These are phyloP conservation scores for Tilletiaria anomala DNA, from an alignment of 1,284 basidiomycete species.

Conservation along the genomic window DNA sequence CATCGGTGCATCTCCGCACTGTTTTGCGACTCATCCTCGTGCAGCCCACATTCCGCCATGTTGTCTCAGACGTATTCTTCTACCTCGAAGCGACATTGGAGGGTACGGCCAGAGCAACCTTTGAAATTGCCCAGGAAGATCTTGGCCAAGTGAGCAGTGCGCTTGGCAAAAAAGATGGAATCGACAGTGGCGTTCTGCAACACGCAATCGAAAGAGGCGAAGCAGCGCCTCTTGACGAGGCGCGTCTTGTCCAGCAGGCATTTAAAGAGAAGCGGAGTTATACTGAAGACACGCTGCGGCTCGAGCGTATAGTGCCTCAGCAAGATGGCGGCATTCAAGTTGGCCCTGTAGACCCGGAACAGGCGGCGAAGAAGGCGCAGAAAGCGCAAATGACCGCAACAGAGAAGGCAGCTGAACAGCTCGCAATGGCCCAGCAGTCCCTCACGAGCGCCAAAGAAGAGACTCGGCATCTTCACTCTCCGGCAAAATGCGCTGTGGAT, in stretches of 20 bases:
- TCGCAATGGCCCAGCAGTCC: not conserved
- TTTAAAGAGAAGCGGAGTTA: too few species aligned
- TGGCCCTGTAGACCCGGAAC: too few species aligned
- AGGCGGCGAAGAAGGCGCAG: too few species aligned
- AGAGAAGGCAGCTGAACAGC: not conserved
- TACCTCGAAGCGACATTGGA: conserved; percentile 7
- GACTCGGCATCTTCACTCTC: not conserved
- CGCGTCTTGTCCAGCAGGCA: too few species aligned
- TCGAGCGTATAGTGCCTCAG: too few species aligned
- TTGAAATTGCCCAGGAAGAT: conserved; percentile 5
- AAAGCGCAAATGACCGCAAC: not conserved
- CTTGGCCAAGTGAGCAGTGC: conserved; percentile 6
- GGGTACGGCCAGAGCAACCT: conserved; percentile 2
- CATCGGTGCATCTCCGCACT: conserved; percentile 4
- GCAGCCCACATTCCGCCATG: conserved; percentile 10
- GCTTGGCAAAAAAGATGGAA: not conserved
- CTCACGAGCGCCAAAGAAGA: conserved; percentile 1
- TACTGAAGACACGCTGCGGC: too few species aligned
- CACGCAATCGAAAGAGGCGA: not conserved
- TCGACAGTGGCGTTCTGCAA: not conserved
- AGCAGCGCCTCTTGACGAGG: too few species aligned
- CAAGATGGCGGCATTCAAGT: too few species aligned
- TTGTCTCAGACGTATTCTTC: conserved; percentile 5
- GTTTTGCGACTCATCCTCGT: conserved; percentile 6
- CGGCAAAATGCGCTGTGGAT: too few species aligned